These are phyloP conservation scores for Pharnaceum exiguum DNA, from an alignment of 148 eudicot genomes.

Conservation along the genomic window DNA sequence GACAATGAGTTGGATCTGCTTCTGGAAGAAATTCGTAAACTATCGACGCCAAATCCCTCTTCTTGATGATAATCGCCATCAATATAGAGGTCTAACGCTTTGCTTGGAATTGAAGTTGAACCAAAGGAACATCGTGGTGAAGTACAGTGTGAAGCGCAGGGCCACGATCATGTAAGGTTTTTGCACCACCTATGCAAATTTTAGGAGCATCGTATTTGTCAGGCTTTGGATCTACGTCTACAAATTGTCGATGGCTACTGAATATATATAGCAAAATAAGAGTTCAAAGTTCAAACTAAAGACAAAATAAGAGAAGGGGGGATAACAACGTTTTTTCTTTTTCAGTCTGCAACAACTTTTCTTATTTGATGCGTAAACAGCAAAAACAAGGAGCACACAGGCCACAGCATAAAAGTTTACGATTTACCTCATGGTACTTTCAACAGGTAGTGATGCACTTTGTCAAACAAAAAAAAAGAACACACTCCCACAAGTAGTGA, in stretches of 20 bases:
- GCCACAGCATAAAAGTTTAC: no score
- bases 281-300: background rate
- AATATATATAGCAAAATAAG: background rate
- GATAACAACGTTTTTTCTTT: no score
- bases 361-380: no score
- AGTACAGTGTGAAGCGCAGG: constrained; percentile 14
- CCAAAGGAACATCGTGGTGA: constrained; percentile 26
- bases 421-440: no score
- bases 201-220: background rate
- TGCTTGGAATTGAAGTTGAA: constrained; percentile 20
- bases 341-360: no score
- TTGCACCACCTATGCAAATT: constrained; percentile 5
- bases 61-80: constrained; percentile 24
- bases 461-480: no score
- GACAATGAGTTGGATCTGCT: constrained; percentile 7
- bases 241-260: constrained; percentile 17
- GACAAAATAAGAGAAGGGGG: no score
- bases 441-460: no score
- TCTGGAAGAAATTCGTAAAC: constrained; percentile 2
- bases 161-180: constrained; percentile 15
- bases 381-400: no score
- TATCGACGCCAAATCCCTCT: background rate
- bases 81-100: constrained; percentile 22
- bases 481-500: no score
- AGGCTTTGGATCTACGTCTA: constrained; percentile 9